Evolutionary conservation across 495 filamentous ascomycete genomes (phyloP).

Genomic region (Penicillium desertorum): DNA sequence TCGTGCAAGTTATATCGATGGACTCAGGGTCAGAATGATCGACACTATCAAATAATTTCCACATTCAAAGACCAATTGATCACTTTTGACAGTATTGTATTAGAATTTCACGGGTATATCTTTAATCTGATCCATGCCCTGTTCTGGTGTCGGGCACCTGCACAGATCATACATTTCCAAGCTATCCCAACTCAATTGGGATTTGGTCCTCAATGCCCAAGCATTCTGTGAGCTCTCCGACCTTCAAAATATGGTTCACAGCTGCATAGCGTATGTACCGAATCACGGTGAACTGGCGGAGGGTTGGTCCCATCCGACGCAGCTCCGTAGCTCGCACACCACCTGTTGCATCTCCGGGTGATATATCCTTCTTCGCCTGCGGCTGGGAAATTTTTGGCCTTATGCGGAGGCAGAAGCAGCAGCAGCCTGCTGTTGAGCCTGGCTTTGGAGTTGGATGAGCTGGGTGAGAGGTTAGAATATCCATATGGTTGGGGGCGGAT

Average conservation of each 20-base stretch:
- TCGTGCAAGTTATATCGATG: background rate
- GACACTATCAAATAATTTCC: background rate
- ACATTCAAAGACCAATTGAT: background rate
- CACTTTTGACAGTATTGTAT: constrained; percentile 9
- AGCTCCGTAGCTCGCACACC: background rate
- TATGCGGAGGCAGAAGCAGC: constrained; percentile 40
- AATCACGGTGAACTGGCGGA: background rate
- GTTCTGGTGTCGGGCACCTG: constrained; percentile 8
- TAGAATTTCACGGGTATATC: constrained; percentile 25
- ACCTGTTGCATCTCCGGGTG: background rate
- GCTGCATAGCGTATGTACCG: background rate
- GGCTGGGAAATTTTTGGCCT: constrained; percentile 2
- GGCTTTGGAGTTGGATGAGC: constrained; percentile 47
- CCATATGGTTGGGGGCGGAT: background rate
- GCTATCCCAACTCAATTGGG: background rate
- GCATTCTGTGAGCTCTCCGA: background rate
- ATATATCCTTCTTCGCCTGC: constrained; percentile 2
- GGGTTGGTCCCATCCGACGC: background rate
- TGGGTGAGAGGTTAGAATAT: constrained; percentile 26
- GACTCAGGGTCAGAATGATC: background rate
- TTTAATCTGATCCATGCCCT: constrained; percentile 1
- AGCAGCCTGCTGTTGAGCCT: constrained; percentile 42
- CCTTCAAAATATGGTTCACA: background rate
- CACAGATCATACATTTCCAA: constrained; percentile 8
- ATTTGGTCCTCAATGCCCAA: background rate